Evolutionary conservation across 306 rosid species (phyloP), one percentile per base, ranked within the genome.

Genomic region (Vigna mungo): DNA sequence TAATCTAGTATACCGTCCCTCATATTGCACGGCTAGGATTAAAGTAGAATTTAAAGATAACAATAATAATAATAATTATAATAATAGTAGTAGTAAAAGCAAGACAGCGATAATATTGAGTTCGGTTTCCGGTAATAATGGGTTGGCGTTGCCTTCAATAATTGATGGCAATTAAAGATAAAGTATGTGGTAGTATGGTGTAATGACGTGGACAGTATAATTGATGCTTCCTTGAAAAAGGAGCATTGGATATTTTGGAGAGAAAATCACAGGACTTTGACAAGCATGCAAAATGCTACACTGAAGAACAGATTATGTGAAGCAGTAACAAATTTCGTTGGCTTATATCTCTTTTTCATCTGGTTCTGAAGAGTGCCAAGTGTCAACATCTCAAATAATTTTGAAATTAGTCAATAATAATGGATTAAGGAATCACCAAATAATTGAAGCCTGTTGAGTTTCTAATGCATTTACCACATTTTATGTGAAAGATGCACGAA

Each of bases 391-490:
- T 47, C 25, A 6, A 54, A 54, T 76, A 62, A 47, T 32, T 34
- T 77, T 64, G 17, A 66, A 59, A 78, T 9, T 49, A 61, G 51
- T 39, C 21, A 69, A 60, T 32, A 56, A 70, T n/a, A 58, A 72
- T 7, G 41, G 27, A n/a, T 48, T 17, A 69, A 69, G 65, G 30
- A 71, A 70, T 37, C 58, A 64, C 68, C 68, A 78, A 69, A 68
- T 46, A 46, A 30, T 30, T 18, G 11, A 16, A 66, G 55, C 14
- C 2, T 7, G n/a, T 46, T 56, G 41, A 63, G 23, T 46, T 74
- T 39, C 70, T 47, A 44, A 15, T n/a, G 56, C 56, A 32, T 56
- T 14, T 18, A 49, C 10, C 34, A 44, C 55, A 34, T 12, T 55
- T 47, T 41, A 63, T 27, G 43, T 49, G 61, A 39, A 37, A 18